phyloP scores from a whole-genome alignment of 805 yeast species.

The Metschnikowia lunata region DNA sequence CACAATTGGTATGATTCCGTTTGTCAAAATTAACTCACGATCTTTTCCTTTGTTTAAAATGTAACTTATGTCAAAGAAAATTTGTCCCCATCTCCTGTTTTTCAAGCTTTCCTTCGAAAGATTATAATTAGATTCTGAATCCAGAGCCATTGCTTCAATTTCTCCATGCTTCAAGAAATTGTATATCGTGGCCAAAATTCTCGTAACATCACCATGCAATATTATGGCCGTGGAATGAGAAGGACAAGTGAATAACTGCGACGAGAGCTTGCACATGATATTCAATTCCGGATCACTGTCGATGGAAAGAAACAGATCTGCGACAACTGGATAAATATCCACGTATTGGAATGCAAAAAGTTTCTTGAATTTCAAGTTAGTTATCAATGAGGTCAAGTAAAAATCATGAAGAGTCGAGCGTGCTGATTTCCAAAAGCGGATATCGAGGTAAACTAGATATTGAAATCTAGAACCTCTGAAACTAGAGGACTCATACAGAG shows the following conservation, averaged over 20 bases:
- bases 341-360: slow-evolving; percentile 75
- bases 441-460: slow-evolving; percentile 59
- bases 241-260: slow-evolving; percentile 89
- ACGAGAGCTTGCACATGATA: slow-evolving; percentile 64
- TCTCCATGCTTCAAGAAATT: slow-evolving; percentile 56
- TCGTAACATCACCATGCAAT: slow-evolving; percentile 58
- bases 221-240: slow-evolving; percentile 64
- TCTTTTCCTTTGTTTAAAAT: slow-evolving; percentile 66
- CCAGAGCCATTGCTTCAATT: slow-evolving; percentile 23
- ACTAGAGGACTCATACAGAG: slow-evolving; percentile 23
- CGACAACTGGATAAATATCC: slow-evolving; percentile 72
- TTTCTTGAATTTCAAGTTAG: slow-evolving; percentile 52
- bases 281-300: slow-evolving; percentile 91
- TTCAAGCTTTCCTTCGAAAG: slow-evolving; percentile 47
- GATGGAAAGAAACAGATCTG: slow-evolving; percentile 61
- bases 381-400: slow-evolving; percentile 59
- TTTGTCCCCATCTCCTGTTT: slow-evolving; percentile 72
- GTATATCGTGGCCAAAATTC: slow-evolving; percentile 58
- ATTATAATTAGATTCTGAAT: slow-evolving; percentile 31
- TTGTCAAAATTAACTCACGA: slow-evolving; percentile 42
- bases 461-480: slow-evolving; percentile 53
- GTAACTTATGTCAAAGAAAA: slow-evolving; percentile 75
- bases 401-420: slow-evolving; percentile 58
- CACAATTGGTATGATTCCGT: slow-evolving; percentile 50
- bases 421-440: slow-evolving; percentile 64